Evolutionary conservation across 805 yeast genomes (phyloP).

Genomic region (Saccharomyces eubayanus): DNA sequence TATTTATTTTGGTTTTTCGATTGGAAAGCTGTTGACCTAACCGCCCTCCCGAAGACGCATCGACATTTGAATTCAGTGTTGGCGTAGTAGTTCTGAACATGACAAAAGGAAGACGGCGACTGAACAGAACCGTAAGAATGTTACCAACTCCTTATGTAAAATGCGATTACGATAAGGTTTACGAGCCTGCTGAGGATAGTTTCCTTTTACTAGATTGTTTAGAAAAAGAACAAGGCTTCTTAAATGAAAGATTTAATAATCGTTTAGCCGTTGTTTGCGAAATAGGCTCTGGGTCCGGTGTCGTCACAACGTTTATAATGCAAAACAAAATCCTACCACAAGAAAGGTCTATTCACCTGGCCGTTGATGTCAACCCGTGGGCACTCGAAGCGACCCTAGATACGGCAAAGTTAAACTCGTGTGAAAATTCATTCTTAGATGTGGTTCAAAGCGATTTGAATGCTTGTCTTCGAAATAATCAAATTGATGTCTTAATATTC

Average conservation of each 20-base stretch:
- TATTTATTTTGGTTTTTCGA: neutral
- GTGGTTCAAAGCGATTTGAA: slow-evolving; percentile 52
- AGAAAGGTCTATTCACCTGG: slow-evolving; percentile 40
- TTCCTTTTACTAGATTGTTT: slow-evolving; percentile 74
- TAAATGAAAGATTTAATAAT: slow-evolving; percentile 27
- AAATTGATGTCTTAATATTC: slow-evolving; percentile 69
- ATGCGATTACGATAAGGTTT: slow-evolving; percentile 63
- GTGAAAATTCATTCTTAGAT: slow-evolving; percentile 33
- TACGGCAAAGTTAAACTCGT: slow-evolving; percentile 36
- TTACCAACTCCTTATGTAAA: slow-evolving; percentile 67
- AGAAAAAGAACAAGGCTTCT: slow-evolving; percentile 45
- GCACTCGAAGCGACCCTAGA: slow-evolving; percentile 50
- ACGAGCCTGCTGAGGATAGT: slow-evolving; percentile 93
- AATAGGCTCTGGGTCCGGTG: slow-evolving; percentile 88
- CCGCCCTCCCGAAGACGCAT: neutral
- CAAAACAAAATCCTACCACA: slow-evolving; percentile 46
- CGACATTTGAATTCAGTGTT: neutral
- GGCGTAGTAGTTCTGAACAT: neutral
- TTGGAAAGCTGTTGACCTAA: neutral
- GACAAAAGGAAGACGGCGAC: neutral
- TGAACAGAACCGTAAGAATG: slow-evolving; percentile 36
- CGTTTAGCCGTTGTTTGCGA: slow-evolving; percentile 58
- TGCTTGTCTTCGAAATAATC: slow-evolving; percentile 35
- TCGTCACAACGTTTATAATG: slow-evolving; percentile 66
- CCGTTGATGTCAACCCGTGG: slow-evolving; percentile 75